Evolutionary conservation across 208 protist species (phyloP).

Genomic region (Trypanosoma brucei): DNA sequence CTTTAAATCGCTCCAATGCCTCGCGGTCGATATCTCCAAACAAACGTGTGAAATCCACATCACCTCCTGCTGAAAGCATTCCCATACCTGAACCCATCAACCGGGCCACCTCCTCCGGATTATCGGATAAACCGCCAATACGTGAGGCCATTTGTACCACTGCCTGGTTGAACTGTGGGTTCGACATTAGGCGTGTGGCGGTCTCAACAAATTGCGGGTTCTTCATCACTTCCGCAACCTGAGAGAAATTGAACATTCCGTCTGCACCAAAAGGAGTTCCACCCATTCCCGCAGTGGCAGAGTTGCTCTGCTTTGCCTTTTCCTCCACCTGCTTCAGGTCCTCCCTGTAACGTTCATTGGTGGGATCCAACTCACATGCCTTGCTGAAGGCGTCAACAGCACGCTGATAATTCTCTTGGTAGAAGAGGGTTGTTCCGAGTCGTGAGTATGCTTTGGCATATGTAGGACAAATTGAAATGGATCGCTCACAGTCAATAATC

Average conservation of each 20-base stretch:
- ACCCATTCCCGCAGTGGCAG: conserved; percentile 26
- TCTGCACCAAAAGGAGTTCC: conserved; percentile 30
- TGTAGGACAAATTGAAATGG: conserved; percentile 75
- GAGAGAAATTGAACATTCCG: conserved; percentile 74
- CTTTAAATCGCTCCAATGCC: conserved; percentile 60
- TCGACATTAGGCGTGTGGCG: conserved; percentile 86
- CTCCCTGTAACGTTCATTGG: conserved; percentile 88
- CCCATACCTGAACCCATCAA: conserved; percentile 34
- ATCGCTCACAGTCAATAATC: conserved; percentile 86
- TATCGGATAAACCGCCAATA: conserved; percentile 41
- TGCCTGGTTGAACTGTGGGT: conserved; percentile 84
- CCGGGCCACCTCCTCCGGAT: conserved; percentile 43
- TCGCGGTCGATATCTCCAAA: conserved; percentile 74
- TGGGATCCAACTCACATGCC: conserved; percentile 89
- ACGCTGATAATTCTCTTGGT: conserved; percentile 80
- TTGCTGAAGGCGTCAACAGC: conserved; percentile 87
- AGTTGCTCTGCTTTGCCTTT: conserved; percentile 42
- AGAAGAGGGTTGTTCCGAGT: conserved; percentile 86
- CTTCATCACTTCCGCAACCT: conserved; percentile 80
- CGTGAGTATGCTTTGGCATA: conserved; percentile 91
- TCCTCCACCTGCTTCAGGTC: conserved; percentile 87
- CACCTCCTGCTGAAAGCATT: conserved; percentile 35
- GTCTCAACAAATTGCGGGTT: conserved; percentile 91
- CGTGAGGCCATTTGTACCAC: conserved; percentile 77
- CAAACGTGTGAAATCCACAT: conserved; percentile 68